Evolutionary conservation across 257 asterid genomes (phyloP).

Genomic region (Cruciata laevipes): DNA sequence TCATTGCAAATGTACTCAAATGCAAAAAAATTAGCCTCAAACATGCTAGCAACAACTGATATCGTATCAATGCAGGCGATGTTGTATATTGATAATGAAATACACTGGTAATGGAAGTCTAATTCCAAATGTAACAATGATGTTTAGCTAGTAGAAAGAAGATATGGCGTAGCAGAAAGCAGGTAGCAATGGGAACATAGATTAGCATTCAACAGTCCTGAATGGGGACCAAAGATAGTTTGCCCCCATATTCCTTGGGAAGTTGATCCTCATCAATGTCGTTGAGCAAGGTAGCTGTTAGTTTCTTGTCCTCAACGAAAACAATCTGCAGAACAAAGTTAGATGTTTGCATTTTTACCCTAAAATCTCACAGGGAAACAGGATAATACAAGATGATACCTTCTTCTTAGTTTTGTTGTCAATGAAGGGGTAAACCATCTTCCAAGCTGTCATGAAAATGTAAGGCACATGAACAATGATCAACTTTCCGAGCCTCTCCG

Average conservation of each 20-base stretch:
- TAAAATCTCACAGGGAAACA: neutral
- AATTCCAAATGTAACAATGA: neutral
- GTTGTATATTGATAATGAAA: neutral
- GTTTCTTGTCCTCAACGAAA: constrained; percentile 61
- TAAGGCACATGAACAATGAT: constrained; percentile 65
- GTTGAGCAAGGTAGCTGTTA: constrained; percentile 38
- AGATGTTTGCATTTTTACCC: neutral
- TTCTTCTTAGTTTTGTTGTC: constrained; percentile 80
- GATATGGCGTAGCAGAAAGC: neutral
- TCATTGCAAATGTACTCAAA: too few species aligned
- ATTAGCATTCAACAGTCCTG: constrained; percentile 50
- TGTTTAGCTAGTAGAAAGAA: neutral
- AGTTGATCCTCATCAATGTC: constrained; percentile 46
- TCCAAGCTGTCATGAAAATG: constrained; percentile 85
- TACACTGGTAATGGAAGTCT: neutral
- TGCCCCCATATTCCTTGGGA: constrained; percentile 60
- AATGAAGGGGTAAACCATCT: constrained; percentile 73
- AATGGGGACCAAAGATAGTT: constrained; percentile 55
- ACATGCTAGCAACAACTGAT: too few species aligned
- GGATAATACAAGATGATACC: constrained; percentile 27
- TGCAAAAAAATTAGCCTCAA: too few species aligned
- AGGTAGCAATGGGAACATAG: neutral
- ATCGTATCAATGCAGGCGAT: too few species aligned
- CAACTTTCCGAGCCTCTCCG: constrained; percentile 84
- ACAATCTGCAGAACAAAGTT: constrained; percentile 42